phyloP scores from a whole-genome alignment of 495 filamentous ascomycete species.

The Jackrogersella multiformis region DNA sequence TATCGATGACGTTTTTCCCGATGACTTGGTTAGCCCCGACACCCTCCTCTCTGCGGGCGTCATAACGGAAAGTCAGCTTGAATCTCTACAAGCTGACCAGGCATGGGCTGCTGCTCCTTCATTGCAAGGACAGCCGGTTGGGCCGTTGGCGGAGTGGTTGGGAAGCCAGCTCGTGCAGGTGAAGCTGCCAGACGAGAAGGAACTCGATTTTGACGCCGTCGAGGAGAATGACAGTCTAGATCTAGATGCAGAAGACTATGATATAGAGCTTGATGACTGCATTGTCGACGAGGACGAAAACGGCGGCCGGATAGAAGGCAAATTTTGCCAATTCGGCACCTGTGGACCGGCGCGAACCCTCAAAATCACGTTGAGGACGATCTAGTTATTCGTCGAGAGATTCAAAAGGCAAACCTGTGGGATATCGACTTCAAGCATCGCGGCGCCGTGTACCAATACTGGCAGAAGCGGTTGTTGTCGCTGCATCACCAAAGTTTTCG shows the following conservation, averaged over 20 bases:
- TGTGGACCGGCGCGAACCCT: constrained; percentile 50
- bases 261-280: constrained; percentile 49
- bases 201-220: constrained; percentile 50
- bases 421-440: constrained; percentile 44
- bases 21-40: constrained; percentile 58
- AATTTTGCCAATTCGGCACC: constrained; percentile 44
- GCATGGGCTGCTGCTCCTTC: constrained; percentile 58
- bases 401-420: constrained; percentile 47
- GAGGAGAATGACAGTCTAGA: constrained; percentile 41
- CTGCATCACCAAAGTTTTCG: constrained; percentile 37
- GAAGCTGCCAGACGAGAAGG: constrained; percentile 36
- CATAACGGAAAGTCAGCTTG: constrained; percentile 67
- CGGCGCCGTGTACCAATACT: constrained; percentile 53
- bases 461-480: constrained; percentile 49
- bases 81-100: constrained; percentile 65
- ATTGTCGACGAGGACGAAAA: constrained; percentile 55
- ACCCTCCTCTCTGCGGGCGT: constrained; percentile 62
- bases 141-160: constrained; percentile 71
- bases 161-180: constrained; percentile 55
- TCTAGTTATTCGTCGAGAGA: constrained; percentile 31
- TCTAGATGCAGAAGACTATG: constrained; percentile 42
- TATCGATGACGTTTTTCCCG: constrained; percentile 58
- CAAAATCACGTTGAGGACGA: constrained; percentile 22
- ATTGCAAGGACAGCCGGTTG: constrained; percentile 45
- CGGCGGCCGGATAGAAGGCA: constrained; percentile 46